Conservation (phyloP, 257 asterid species). For the Ophiorrhiza pumila region DNA sequence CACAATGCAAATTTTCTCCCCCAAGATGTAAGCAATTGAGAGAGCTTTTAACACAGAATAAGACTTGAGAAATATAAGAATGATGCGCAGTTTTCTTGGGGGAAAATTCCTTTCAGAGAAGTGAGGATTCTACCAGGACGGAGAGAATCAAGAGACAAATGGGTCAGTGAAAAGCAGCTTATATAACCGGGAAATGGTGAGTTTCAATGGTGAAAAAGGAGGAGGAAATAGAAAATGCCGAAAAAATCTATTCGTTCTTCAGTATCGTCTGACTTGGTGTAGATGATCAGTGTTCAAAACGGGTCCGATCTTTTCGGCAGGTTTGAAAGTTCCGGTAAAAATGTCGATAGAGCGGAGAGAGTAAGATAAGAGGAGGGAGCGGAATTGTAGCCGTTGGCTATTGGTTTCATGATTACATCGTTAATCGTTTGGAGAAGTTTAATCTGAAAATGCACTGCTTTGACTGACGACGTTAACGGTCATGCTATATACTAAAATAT, state of each 20-base stretch:
- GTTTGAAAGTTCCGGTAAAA: slow-evolving; percentile 32
- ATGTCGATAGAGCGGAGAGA: slow-evolving; percentile 7
- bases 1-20: background rate
- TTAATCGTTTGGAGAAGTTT: background rate
- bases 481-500: slow-evolving; percentile 10
- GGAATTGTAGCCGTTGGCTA: slow-evolving; percentile 63
- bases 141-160: slow-evolving; percentile 44
- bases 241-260: slow-evolving; percentile 3
- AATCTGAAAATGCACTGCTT: background rate
- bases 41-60: background rate
- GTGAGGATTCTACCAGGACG: slow-evolving; percentile 33
- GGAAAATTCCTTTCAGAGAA: slow-evolving; percentile 8
- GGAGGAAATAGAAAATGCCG: slow-evolving; percentile 19
- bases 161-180: slow-evolving; percentile 34
- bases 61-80: background rate
- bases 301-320: slow-evolving; percentile 36
- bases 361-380: slow-evolving; percentile 28
- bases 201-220: slow-evolving; percentile 33
- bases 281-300: slow-evolving; percentile 20
- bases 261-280: slow-evolving; percentile 10
- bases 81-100: background rate
- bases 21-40: background rate
- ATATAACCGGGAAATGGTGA: slow-evolving; percentile 19
- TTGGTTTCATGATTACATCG: background rate
- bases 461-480: slow-evolving; percentile 9